Evolutionary conservation across 2,329 filamentous ascomycete genomes (phyloP), one percentile per base, ranked within the genome.

Genomic region (Aspergillus flavus): DNA sequence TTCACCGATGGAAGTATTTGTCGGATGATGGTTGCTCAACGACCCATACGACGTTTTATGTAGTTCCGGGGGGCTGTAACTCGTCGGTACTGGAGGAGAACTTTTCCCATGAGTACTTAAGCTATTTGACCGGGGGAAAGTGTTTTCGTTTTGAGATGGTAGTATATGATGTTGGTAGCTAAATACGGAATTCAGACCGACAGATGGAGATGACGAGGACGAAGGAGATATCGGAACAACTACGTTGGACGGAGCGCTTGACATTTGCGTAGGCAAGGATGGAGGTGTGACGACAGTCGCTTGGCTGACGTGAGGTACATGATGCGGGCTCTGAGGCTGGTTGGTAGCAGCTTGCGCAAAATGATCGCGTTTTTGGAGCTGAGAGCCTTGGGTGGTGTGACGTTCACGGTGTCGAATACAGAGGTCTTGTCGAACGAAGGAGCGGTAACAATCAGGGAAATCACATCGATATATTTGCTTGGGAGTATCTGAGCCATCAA

Each of bases 381-480:
- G 81, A n/a, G 82, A 84, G 46, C 82, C 82, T 61, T 81, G 78
- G 34, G 90, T 91, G 14, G 89, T 91, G 78, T 94, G 92, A 50
- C 92, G 87, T 75, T 94, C 91, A 74, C 89, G 87, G 78, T 95
- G 92, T 48, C 92, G 89, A 73, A 95, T 91, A 75, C 95, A 93
- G 63, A 99, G 84, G 77, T 99, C 95, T 69, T 96, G 92, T 66
- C 95, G 89, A 62, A 98, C 94, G 80, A 98, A 99, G 36, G 91
- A 90, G 58, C 94, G 90, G 64, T 89, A 88, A 78, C 95, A 99
- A 73, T 94, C 93, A 23, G 92, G 92, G 72, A 94, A 97, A 74
- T 96, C 92, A 82, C 95, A 98, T 73, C 88, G 88, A 76, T 96
- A 98, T 61, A 97, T 96, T 75, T 96, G 92, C 80, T 97, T 97